phyloP scores from a whole-genome alignment of 176 grass and related monocot species.

The Carex pumila region DNA sequence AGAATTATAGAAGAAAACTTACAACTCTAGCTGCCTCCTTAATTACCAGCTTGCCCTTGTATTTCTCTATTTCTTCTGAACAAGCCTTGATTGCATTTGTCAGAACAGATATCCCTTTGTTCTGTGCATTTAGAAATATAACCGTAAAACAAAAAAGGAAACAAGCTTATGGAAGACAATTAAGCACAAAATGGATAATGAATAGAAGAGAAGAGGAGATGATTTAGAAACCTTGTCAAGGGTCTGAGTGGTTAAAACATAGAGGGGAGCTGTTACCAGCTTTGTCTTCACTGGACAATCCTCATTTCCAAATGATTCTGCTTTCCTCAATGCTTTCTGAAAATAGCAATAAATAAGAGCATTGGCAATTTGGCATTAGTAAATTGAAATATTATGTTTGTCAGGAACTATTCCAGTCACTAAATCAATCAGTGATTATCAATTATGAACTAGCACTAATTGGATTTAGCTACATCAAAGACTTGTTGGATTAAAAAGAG shows the following conservation, averaged over 20 bases:
- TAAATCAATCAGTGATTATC: background rate
- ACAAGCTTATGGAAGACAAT: background rate
- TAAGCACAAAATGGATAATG: background rate
- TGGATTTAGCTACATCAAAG: background rate
- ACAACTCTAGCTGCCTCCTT: conserved; percentile 94
- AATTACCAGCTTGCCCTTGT: conserved; percentile 71
- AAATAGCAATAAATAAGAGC: background rate
- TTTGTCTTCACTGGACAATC: conserved; percentile 93
- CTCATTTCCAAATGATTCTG: conserved; percentile 63
- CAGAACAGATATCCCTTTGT: conserved; percentile 74
- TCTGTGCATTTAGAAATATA: conserved; percentile 30
- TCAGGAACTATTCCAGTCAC: background rate
- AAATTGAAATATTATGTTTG: background rate
- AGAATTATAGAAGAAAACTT: conserved; percentile 25
- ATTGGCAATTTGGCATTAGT: background rate
- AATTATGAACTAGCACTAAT: background rate
- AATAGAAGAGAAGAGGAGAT: background rate
- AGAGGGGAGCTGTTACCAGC: conserved; percentile 76
- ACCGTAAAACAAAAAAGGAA: background rate
- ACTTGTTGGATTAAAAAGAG: background rate
- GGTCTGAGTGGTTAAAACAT: conserved; percentile 86
- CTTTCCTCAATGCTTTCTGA: conserved; percentile 81
- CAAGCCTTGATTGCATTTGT: conserved; percentile 71
- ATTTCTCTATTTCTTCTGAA: conserved; percentile 53
- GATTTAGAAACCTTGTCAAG: conserved; percentile 63